A percentile compares a stretch with the other conserved stretches of the same genome.
Evolutionary conservation across 1,284 basidiomycete genomes (phyloP).

Genomic region (Gymnopus androsaceus): DNA sequence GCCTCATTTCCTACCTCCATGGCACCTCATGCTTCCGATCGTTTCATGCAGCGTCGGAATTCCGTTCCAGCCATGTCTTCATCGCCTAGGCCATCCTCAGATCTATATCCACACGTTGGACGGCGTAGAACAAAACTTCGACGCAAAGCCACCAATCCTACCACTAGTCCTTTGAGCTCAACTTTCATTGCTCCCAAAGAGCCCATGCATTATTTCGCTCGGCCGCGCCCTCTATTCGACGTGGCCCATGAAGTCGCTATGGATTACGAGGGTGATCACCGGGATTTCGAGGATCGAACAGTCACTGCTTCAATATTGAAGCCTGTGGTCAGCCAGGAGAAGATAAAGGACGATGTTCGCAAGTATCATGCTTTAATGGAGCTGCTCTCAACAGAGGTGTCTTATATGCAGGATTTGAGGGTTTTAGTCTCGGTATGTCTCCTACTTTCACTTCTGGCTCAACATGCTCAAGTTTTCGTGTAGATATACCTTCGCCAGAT

Average conservation of each 20-base stretch:
- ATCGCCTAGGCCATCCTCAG: constrained; percentile 24
- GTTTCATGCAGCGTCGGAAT: constrained; percentile 31
- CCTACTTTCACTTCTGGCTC: neutral
- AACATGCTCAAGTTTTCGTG: constrained; percentile 13
- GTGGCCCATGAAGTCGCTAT: constrained; percentile 5
- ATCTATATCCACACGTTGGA: constrained; percentile 17
- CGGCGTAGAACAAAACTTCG: neutral
- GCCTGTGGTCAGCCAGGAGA: constrained; percentile 26
- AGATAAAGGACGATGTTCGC: constrained; percentile 46
- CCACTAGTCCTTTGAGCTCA: constrained; percentile 8
- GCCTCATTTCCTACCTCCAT: constrained; percentile 39
- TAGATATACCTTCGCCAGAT: constrained; percentile 48
- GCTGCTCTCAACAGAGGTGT: constrained; percentile 80
- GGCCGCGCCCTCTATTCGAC: constrained; percentile 23
- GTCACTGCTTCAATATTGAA: constrained; percentile 21
- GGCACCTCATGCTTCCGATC: constrained; percentile 22
- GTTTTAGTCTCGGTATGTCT: constrained; percentile 69
- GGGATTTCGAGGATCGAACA: neutral
- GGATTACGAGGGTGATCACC: constrained; percentile 4
- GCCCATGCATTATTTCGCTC: constrained; percentile 14
- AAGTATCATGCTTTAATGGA: constrained; percentile 76
- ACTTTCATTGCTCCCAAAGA: constrained; percentile 1
- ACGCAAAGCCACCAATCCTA: neutral
- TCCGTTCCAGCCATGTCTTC: constrained; percentile 35
- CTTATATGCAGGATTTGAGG: constrained; percentile 78